Evolutionary conservation across 306 rosid genomes (phyloP), one percentile per base, ranked within the genome.

Genomic region (Crotalaria pallida): DNA sequence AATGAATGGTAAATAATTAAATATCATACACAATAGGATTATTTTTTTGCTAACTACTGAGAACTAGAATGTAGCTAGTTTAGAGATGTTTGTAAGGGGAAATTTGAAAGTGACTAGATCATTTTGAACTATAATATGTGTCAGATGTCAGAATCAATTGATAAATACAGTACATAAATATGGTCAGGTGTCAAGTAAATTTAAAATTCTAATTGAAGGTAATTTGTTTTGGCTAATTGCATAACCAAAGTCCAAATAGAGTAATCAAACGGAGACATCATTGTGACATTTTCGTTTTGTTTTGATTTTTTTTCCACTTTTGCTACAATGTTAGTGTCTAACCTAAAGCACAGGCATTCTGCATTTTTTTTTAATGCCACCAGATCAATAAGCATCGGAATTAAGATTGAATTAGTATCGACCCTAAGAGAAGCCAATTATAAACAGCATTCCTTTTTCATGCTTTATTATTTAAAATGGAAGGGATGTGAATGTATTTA

Each of bases 141-240:
- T 60, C 29, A 60, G 48, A 67, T 59, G 45, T 57, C 62, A 66
- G 38, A 19, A 52, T 76, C 58, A 44, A 48, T 31, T n/a, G 47
- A 44, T 21, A 40, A 13, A 45, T 49, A n/a, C 15, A 29, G 65
- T 44, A 33, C 12, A 53, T 33, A 7, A 59, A 62, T 5, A 5
- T 23, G 38, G 47, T 71, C 43, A 13, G 47, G 59, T 75, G 77
- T 18, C 51, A n/a, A 26, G 77, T 80, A 38, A 64, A 63, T 75
- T 75, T 36, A 64, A 49, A n/a, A 71, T 38, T 66, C 44, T 57
- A 70, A 70, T 58, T 75, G 56, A 55, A 31, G 58, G 62, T 10
- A 75, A 48, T 64, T 80, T 17, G 38, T 69, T 51, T 13, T 13
- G 64, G 47, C 41, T 16, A 57, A 64, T 49, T 75, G 67, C 36